Base-by-base conservation (phyloP, 108 stramenopile species). In the Cyclotella cryptica region DNA sequence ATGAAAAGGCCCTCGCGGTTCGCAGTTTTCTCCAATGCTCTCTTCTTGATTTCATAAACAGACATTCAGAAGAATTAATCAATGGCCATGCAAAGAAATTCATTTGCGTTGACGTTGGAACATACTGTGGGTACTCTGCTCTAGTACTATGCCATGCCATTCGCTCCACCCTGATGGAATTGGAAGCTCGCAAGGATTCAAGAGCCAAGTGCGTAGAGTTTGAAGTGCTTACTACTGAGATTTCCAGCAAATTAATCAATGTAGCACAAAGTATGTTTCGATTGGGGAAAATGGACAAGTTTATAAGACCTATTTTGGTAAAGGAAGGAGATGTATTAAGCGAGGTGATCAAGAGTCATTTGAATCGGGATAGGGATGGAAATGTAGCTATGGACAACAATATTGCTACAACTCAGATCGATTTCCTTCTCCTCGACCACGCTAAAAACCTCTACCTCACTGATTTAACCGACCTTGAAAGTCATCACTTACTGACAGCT, bases 401-500 rank as follows among this genome's bases (percentile, higher is more conserved):
- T 45, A 29, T 9, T 14, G 53, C 12, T 18, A 52, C 22, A 55
- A 54, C 55, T 47, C 45, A 71, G 13, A 62, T 86, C 71, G 89
- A 95, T 47, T 92, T 96, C 72, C 68, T 97, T 21, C 88, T 97
- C 41, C 52, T 97, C 12, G 96, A 97, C 76, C 96, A 97, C 72
- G 92, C 92, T 66, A 97, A 97, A 62, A 78, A 86, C 26, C 51
- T 80, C 10, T 97, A 97, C 69, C 83, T 95, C 3, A 24, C 78
- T 0, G 91, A 96, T 77, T 76, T 97, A 68, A 53, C 71, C 55
- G 76, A 83, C 53, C 63, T 96, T 12, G 92, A 94, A 69, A 11
- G 55, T 2, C 45, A 64, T 10, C 46, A 58, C 11, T 61, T 85
- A 52, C 69, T 93, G 10, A 51, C 69, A 39, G 62, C 70, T 19